Conservation (phyloP, 805 yeast genomes). For the Candida arabinofermentans region DNA sequence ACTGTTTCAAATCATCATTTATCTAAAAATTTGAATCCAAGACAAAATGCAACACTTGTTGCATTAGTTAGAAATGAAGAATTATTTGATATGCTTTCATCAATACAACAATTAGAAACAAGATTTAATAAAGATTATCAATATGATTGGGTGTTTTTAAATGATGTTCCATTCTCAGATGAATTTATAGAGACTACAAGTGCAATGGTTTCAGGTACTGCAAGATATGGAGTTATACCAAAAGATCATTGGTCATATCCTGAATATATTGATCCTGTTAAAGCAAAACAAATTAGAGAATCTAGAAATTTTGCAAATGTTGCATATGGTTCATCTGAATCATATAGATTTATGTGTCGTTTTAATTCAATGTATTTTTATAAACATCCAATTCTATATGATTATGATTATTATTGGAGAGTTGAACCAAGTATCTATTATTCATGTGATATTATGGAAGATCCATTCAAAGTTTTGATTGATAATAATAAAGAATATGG, state of each 20-base stretch:
- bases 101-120: constrained; percentile 37
- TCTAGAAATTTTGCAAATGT: constrained; percentile 35
- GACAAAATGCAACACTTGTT: constrained; percentile 60
- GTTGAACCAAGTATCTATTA: constrained; percentile 53
- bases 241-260: constrained; percentile 52
- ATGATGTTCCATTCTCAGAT: constrained; percentile 42
- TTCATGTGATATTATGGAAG: constrained; percentile 50
- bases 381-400: constrained; percentile 47
- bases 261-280: constrained; percentile 36
- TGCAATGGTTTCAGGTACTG: constrained; percentile 40
- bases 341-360: constrained; percentile 71
- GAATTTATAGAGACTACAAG: constrained; percentile 38
- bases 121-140: constrained; percentile 36
- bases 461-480: constrained; percentile 51
- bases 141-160: constrained; percentile 47
- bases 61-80: constrained; percentile 42
- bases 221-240: constrained; percentile 45
- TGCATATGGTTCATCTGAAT: constrained; percentile 60
- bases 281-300: constrained; percentile 35
- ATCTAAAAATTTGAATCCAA: constrained; percentile 13
- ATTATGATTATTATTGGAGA: constrained; percentile 59
- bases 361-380: constrained; percentile 49
- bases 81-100: constrained; percentile 35
- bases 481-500: constrained; percentile 48
- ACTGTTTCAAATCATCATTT: constrained; percentile 12